These are phyloP conservation scores for Phoma herbarum DNA, from an alignment of 2,329 filamentous ascomycete genomes.

Conservation along the genomic window DNA sequence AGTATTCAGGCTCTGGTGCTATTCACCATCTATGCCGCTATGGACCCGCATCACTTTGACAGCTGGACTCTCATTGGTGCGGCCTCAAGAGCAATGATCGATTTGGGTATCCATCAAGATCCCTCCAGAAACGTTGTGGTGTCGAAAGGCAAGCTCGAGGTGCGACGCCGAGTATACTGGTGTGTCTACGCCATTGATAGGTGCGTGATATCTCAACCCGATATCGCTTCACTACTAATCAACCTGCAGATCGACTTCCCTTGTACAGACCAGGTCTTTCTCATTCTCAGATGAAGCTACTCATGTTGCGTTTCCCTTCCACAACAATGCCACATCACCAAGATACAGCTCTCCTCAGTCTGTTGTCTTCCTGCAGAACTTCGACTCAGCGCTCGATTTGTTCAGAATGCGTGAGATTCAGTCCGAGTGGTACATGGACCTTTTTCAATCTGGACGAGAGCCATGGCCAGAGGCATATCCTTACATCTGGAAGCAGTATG, in stretches of 20 bases:
- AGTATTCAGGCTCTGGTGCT: constrained; percentile 89
- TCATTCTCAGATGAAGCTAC: constrained; percentile 92
- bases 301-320: constrained; percentile 78
- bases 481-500: constrained; percentile 79
- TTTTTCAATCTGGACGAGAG: constrained; percentile 79
- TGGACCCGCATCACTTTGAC: constrained; percentile 91
- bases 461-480: constrained; percentile 73
- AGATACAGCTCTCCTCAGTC: constrained; percentile 58
- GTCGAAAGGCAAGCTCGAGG: constrained; percentile 75
- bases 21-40: constrained; percentile 86
- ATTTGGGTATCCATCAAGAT: constrained; percentile 93
- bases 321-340: constrained; percentile 47
- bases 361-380: constrained; percentile 63
- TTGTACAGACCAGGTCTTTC: constrained; percentile 86
- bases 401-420: constrained; percentile 86
- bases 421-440: constrained; percentile 87
- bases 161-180: constrained; percentile 85
- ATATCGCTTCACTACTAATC: constrained; percentile 25
- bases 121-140: constrained; percentile 74
- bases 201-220: constrained; percentile 54
- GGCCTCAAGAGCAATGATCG: constrained; percentile 84
- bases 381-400: constrained; percentile 77
- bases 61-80: constrained; percentile 94
- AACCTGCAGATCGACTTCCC: constrained; percentile 75
- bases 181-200: constrained; percentile 90